phyloP scores from a whole-genome alignment of 2,329 filamentous ascomycete genomes.

The Aspergillus bombycis region DNA sequence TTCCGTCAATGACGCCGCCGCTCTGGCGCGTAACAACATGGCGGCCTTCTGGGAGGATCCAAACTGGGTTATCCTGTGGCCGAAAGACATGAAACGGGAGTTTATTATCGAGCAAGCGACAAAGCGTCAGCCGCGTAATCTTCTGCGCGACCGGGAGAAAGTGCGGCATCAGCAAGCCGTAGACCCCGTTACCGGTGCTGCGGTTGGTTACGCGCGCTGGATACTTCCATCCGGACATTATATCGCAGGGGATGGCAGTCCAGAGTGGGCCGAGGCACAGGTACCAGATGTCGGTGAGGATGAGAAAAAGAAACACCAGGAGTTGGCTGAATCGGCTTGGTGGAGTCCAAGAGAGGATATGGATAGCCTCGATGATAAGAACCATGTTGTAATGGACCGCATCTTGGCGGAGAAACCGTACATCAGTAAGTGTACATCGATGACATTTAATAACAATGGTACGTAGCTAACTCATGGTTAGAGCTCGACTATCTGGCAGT shows the following conservation, averaged over 20 bases:
- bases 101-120: not conserved
- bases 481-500: not conserved
- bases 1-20: not conserved
- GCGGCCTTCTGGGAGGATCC: constrained; percentile 1
- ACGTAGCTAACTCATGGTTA: not conserved
- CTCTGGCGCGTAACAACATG: not conserved
- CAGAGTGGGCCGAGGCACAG: not conserved
- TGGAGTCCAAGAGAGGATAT: not conserved
- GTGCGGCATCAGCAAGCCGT: not conserved
- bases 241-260: not conserved
- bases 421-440: not conserved
- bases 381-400: not conserved
- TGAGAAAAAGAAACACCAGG: not conserved
- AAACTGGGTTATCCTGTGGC: not conserved
- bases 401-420: not conserved
- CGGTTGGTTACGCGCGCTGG: not conserved
- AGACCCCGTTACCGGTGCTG: not conserved
- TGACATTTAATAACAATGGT: too few species aligned
- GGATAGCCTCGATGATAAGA: not conserved
- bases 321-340: not conserved
- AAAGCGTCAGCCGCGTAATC: not conserved
- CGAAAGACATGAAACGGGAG: not conserved
- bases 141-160: not conserved
- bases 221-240: not conserved
- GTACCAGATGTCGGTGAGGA: not conserved